Evolutionary conservation across 2,329 filamentous ascomycete species (phyloP).

Genomic region (Fusarium pseudocircinatum): DNA sequence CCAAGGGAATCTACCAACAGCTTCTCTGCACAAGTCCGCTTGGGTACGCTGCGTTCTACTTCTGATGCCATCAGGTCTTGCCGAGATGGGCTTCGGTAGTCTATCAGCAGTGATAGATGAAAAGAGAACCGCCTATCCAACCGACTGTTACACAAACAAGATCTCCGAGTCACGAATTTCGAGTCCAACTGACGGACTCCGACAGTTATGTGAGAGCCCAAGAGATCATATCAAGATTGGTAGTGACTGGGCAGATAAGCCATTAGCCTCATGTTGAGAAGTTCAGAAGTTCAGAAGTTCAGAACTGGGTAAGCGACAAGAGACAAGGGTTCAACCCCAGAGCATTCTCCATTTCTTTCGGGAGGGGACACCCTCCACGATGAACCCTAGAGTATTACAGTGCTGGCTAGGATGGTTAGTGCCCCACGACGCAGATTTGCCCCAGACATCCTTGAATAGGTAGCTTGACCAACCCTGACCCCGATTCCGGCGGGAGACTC

Average conservation of each 20-base stretch:
- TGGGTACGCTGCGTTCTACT: background rate
- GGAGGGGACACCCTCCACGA: constrained; percentile 9
- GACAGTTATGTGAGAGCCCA: background rate
- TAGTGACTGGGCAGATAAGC: constrained; percentile 1
- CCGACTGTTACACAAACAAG: background rate
- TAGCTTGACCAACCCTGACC: constrained; percentile 18
- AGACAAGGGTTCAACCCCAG: constrained; percentile 24
- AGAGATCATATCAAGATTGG: background rate
- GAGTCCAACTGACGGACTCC: constrained; percentile 4
- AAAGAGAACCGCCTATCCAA: background rate
- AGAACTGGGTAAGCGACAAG: background rate
- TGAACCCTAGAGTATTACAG: constrained; percentile 23
- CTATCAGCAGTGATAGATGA: background rate
- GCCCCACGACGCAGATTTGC: constrained; percentile 13
- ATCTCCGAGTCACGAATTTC: constrained; percentile 6
- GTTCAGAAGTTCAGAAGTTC: background rate
- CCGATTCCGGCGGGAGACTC: constrained; percentile 23
- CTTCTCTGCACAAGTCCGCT: background rate
- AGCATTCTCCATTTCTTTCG: constrained; percentile 12
- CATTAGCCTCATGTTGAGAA: constrained; percentile 1
- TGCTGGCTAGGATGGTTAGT: background rate
- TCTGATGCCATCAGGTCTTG: constrained; percentile 14
- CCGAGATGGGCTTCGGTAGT: background rate
- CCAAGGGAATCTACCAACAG: background rate
- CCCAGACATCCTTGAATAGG: constrained; percentile 9